Percentiles rank a stretch among this genome's conserved stretches.
These are phyloP conservation scores for Quercus engelmannii DNA, from an alignment of 306 rosid species.

Conservation along the genomic window DNA sequence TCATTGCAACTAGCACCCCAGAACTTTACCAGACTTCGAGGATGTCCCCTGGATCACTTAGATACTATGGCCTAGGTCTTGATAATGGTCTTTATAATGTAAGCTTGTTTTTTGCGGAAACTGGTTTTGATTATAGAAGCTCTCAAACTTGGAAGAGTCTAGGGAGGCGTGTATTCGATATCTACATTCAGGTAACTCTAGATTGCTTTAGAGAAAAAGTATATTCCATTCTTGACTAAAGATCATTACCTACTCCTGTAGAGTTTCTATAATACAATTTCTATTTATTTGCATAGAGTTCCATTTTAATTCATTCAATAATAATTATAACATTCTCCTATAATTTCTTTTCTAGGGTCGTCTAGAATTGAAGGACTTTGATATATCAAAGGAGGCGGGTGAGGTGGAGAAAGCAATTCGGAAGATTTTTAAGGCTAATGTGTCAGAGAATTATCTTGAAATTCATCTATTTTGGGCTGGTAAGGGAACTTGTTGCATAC, in stretches of 20 bases:
- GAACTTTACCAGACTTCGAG: slow-evolving; percentile 66
- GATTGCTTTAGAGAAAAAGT: not conserved
- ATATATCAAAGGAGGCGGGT: slow-evolving; percentile 61
- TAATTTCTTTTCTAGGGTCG: slow-evolving; percentile 35
- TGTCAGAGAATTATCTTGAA: slow-evolving; percentile 58
- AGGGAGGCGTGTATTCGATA: slow-evolving; percentile 69
- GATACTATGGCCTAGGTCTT: slow-evolving; percentile 79
- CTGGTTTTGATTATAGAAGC: slow-evolving; percentile 24
- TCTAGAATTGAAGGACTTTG: slow-evolving; percentile 56
- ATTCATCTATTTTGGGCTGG: slow-evolving; percentile 89
- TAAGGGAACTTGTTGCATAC: slow-evolving; percentile 78
- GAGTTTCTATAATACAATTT: not conserved
- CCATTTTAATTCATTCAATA: too few species aligned
- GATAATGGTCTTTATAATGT: slow-evolving; percentile 64
- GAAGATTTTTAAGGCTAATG: slow-evolving; percentile 32
- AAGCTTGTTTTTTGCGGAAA: slow-evolving; percentile 65
- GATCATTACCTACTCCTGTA: not conserved
- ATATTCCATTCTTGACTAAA: not conserved
- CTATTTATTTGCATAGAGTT: too few species aligned
- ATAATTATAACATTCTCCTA: too few species aligned
- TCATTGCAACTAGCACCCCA: slow-evolving; percentile 24
- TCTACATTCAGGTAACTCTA: slow-evolving; percentile 64
- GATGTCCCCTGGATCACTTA: slow-evolving; percentile 65
- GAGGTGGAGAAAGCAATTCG: slow-evolving; percentile 5
- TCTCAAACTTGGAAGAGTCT: slow-evolving; percentile 51